Evolutionary conservation across 108 stramenopile species (phyloP).

Genomic region (Nitzschia sp.): DNA sequence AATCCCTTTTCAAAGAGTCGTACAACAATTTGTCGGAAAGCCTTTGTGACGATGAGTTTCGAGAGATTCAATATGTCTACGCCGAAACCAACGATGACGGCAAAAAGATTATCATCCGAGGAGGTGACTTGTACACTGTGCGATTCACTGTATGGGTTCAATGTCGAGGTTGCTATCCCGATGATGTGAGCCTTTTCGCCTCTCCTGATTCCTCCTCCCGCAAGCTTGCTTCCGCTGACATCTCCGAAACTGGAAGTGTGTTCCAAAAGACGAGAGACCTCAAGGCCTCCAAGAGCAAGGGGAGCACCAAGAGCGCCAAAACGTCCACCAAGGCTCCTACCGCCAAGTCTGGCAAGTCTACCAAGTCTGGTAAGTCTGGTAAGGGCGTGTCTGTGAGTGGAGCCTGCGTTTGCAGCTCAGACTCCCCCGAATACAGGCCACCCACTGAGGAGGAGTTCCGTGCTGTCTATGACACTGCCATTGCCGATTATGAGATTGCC

Average conservation of each 20-base stretch:
- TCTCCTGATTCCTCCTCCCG: constrained; percentile 8
- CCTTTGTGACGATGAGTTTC: constrained; percentile 23
- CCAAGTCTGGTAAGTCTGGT: constrained; percentile 2
- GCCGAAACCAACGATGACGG: constrained; percentile 16
- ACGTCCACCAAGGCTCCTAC: neutral
- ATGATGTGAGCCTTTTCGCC: constrained; percentile 20
- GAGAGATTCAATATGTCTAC: constrained; percentile 13
- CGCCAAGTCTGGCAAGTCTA: neutral
- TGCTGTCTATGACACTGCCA: constrained; percentile 23
- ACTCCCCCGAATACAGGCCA: constrained; percentile 24
- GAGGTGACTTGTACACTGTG: constrained; percentile 24
- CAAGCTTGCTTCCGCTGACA: neutral
- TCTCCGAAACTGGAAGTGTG: constrained; percentile 1
- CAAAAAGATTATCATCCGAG: constrained; percentile 14
- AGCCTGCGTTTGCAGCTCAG: constrained; percentile 20
- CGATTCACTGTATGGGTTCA: constrained; percentile 20
- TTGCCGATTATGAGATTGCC: neutral
- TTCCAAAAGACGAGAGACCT: neutral
- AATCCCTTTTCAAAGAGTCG: constrained; percentile 23
- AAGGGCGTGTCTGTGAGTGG: neutral
- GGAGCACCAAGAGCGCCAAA: neutral
- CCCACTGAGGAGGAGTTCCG: constrained; percentile 41
- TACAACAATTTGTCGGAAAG: constrained; percentile 31
- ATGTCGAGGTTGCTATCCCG: constrained; percentile 28
- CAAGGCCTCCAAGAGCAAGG: constrained; percentile 14